Evolutionary conservation across 1,284 basidiomycete species (phyloP).

Genomic region (Cryptococcus sp.): DNA sequence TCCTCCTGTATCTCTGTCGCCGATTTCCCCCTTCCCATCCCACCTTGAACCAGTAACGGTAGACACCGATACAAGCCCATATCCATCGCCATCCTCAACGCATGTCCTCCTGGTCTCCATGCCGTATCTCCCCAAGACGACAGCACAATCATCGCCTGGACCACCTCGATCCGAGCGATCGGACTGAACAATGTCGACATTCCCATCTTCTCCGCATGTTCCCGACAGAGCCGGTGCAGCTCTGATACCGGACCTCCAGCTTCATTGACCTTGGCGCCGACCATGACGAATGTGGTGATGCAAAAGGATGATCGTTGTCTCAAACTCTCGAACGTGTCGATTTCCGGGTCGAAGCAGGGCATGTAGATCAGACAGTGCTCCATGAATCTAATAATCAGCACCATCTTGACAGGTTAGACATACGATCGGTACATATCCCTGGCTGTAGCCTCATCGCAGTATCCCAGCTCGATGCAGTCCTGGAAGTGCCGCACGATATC

Average conservation of each 20-base stretch:
- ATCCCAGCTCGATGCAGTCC: constrained; percentile 48
- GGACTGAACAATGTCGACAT: constrained; percentile 69
- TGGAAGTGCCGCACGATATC: constrained; percentile 26
- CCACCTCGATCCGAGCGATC: constrained; percentile 69
- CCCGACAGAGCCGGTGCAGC: constrained; percentile 43
- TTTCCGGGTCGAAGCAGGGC: constrained; percentile 69
- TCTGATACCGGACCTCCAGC: constrained; percentile 53
- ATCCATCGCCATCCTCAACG: constrained; percentile 83
- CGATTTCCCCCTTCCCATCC: constrained; percentile 59
- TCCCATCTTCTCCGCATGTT: constrained; percentile 78
- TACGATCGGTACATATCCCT: constrained; percentile 64
- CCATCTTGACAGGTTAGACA: constrained; percentile 25
- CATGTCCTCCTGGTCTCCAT: constrained; percentile 54
- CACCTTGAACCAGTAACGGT: constrained; percentile 66
- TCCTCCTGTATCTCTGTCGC: constrained; percentile 57
- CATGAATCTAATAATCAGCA: constrained; percentile 48
- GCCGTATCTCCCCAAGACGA: constrained; percentile 41
- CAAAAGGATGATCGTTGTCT: constrained; percentile 34
- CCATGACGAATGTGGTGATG: constrained; percentile 71
- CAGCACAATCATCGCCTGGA: constrained; percentile 65
- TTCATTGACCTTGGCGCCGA: constrained; percentile 74
- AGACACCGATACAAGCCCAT: constrained; percentile 82
- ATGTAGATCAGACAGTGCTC: constrained; percentile 77
- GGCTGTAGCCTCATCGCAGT: constrained; percentile 68
- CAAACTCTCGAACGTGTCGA: constrained; percentile 64